Base-by-base conservation (phyloP, 2,329 filamentous ascomycete genomes). In the Orbilia ellipsospora region DNA sequence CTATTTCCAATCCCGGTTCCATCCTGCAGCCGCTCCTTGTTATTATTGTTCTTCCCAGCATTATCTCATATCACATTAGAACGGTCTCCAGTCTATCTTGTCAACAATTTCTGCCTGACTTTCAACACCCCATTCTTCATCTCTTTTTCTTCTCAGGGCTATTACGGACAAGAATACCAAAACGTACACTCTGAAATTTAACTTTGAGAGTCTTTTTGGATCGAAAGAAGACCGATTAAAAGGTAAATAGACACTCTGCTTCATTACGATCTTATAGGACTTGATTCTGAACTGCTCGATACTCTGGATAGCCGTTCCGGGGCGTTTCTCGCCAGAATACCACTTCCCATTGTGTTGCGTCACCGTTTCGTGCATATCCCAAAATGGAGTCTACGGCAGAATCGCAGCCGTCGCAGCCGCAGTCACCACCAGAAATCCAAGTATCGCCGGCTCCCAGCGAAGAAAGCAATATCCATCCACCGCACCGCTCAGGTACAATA, bases 361-460 rank as follows among this genome's bases (percentile, higher is more conserved):
- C 54, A 52, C 52, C 18, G 1, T 20, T 23, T 40, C 31, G 18
- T 15, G 20, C n/a, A 16, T 12, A 0, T 57, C 13, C 16, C 55
- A 60, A 36, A 60, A 74, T 74, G 70, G 52, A 62, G 56, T 74
- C 70, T 50, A 48, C 48, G 5, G 13, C 50, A 31, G 56, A 55
- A 16, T 45, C 54, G 31, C 54, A 61, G 40, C 69, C 59, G 28
- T 18, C 31, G 5, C 15, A 44, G 13, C 7, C 13, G 16, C 44
- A 12, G 16, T 13, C 13, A 7, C 44, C 44, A 48, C 44, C 13
- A 18, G 44, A 48, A 48, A n/a, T 18, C 13, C 44, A 52, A 23
- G 44, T 26, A 15, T 31, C 51, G 2, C n/a, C 26, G 6, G 40
- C 31, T 20, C 16, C 12, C 13, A 36, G 36, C 16, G 70, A 60